A percentile compares a stretch with the other conserved stretches of the same genome.
Conservation (phyloP, 768 basidiomycete species). For the Boletus rubroflammeus region DNA sequence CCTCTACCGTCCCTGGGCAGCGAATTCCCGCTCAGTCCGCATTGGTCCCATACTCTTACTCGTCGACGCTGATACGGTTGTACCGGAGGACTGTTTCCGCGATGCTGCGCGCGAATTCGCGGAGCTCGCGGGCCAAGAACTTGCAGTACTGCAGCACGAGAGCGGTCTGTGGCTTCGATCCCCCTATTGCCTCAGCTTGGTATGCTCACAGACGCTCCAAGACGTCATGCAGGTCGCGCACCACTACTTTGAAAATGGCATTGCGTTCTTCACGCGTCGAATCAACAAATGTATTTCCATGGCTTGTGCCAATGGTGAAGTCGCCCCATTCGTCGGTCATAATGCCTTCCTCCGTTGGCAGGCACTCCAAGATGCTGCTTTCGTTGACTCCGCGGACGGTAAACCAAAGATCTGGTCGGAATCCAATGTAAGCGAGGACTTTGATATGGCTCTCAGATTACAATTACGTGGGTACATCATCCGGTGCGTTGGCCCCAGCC, state of each 20-base stretch:
- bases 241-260: constrained; percentile 89
- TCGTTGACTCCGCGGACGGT: constrained; percentile 48
- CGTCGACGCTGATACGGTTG: constrained; percentile 85
- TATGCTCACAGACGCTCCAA: constrained; percentile 28
- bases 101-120: constrained; percentile 85
- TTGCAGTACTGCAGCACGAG: constrained; percentile 89
- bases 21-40: constrained; percentile 69
- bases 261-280: constrained; percentile 82
- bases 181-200: neutral
- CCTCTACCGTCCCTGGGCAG: constrained; percentile 69
- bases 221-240: constrained; percentile 89
- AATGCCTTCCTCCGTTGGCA: constrained; percentile 90
- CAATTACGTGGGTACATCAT: constrained; percentile 69
- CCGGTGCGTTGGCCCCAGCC: constrained; percentile 33
- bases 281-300: constrained; percentile 84
- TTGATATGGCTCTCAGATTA: constrained; percentile 62
- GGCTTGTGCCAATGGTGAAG: constrained; percentile 76
- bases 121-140: constrained; percentile 57
- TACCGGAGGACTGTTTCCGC: constrained; percentile 87
- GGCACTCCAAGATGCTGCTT: constrained; percentile 82
- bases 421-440: constrained; percentile 64
- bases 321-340: constrained; percentile 77
- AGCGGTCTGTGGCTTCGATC: constrained; percentile 55
- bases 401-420: constrained; percentile 77
- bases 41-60: constrained; percentile 77